Evolutionary conservation across 257 asterid genomes (phyloP), one percentile per base, ranked within the genome.

Genomic region (Perilla frutescens): DNA sequence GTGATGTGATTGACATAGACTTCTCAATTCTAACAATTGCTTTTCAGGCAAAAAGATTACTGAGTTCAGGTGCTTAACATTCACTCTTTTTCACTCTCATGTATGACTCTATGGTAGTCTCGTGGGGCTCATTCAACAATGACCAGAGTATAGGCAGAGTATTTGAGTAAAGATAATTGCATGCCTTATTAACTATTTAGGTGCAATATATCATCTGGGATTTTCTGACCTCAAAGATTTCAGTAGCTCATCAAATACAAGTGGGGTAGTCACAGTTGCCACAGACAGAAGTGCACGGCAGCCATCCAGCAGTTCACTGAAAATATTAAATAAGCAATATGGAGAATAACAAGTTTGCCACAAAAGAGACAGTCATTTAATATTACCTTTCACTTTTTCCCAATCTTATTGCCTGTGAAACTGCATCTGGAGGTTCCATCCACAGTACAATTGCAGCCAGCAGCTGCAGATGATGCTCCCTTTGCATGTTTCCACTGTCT

Each of bases 221-320:
- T 45, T 47, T 49, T 76, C 87, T 64, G 73, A 91, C 98, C 98
- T 86, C 78, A 90, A 77, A 49, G 96, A 82, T 76, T 86, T 94
- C 82, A 91, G 68, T 68, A 94, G 96, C 61, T 88, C 92, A 81
- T 94, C 91, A 82, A 91, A 94, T 44, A 86, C 73, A n/a, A 73
- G 66, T 32, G 95, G 98, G 59, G 84, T 79, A 36, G 96, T 94
- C 78, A 90, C 96, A 79, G 90, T 84, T 64, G 99, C 90, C 80
- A 94, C 80, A 70, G 91, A 87, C 85, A 94, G 36, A 74, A 91
- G 91, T 11, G 93, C 97, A 75, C 98, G 97, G 79, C 97, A 94
- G 69, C 97, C 99, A 82, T 94, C 99, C 62, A 94, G 88, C 84
- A 94, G 79, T 76, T 94, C 99, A 84, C 99, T 93, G 90, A 53